phyloP scores from a whole-genome alignment of 345 rosid genomes.

The Populus pruinosa region DNA sequence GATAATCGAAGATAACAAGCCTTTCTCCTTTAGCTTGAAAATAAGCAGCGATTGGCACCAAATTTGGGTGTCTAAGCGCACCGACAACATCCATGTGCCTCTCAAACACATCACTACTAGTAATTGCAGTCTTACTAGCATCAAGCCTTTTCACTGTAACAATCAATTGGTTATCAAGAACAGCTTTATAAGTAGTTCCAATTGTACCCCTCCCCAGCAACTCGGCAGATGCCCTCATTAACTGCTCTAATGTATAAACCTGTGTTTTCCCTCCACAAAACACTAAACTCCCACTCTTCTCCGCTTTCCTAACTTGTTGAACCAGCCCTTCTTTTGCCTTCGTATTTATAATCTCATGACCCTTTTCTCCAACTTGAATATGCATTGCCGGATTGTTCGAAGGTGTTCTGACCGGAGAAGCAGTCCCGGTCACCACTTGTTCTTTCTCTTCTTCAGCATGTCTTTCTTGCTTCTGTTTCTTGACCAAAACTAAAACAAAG shows the following conservation, averaged over 20 bases:
- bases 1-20: conserved; percentile 77
- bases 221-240: conserved; percentile 95
- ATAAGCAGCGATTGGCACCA: conserved; percentile 70
- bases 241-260: conserved; percentile 66
- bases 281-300: conserved; percentile 56
- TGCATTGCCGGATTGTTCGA: background rate
- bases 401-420: background rate
- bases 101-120: conserved; percentile 63
- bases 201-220: conserved; percentile 79
- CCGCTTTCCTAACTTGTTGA: conserved; percentile 24
- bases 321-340: background rate
- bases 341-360: background rate
- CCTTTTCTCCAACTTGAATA: background rate
- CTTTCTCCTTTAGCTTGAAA: conserved; percentile 88
- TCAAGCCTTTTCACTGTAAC: conserved; percentile 87
- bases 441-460: background rate
- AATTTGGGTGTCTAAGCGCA: conserved; percentile 58
- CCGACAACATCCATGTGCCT: conserved; percentile 77
- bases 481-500: conserved; percentile 32
- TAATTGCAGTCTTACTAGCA: conserved; percentile 59
- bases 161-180: conserved; percentile 64
- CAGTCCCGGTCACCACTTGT: background rate
- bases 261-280: conserved; percentile 48
- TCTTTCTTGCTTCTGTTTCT: conserved; percentile 22
- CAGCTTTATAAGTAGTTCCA: conserved; percentile 86